These are phyloP conservation scores for Euphorbia peplus DNA, from an alignment of 345 rosid genomes.

Conservation along the genomic window DNA sequence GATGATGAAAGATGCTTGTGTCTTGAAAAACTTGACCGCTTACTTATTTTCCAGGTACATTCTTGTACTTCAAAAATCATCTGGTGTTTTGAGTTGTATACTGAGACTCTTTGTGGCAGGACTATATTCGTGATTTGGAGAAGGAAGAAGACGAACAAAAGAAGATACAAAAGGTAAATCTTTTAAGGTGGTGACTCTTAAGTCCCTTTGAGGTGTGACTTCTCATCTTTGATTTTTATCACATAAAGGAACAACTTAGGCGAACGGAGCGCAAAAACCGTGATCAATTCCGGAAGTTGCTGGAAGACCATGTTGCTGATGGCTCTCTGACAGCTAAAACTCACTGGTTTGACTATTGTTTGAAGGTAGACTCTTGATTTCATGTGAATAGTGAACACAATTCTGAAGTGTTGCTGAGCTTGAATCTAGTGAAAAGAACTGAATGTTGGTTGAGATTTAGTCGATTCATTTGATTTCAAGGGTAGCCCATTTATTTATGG, in stretches of 20 bases:
- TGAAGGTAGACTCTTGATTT: slow-evolving; percentile 48
- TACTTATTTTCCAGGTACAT: slow-evolving; percentile 70
- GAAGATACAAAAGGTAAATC: slow-evolving; percentile 79
- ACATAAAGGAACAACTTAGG: slow-evolving; percentile 75
- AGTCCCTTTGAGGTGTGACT: neutral
- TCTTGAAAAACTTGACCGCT: slow-evolving; percentile 87
- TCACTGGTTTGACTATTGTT: slow-evolving; percentile 82
- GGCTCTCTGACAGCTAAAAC: slow-evolving; percentile 84
- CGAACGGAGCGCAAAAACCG: slow-evolving; percentile 91
- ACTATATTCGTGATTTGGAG: slow-evolving; percentile 81
- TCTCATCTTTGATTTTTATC: slow-evolving; percentile 14
- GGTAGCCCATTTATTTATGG: neutral
- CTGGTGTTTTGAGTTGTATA: slow-evolving; percentile 5
- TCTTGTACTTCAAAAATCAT: neutral
- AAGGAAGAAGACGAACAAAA: slow-evolving; percentile 87
- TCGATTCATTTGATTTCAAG: neutral
- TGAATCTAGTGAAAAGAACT: neutral
- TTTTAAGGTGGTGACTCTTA: slow-evolving; percentile 15
- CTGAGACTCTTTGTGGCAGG: slow-evolving; percentile 49
- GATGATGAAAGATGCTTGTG: slow-evolving; percentile 85
- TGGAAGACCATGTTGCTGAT: slow-evolving; percentile 75
- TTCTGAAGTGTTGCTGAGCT: neutral
- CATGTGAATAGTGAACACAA: slow-evolving; percentile 2
- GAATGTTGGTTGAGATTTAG: neutral
- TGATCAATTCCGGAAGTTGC: slow-evolving; percentile 66